phyloP scores from a whole-genome alignment of 257 asterid species.

The Solanum rostratum region DNA sequence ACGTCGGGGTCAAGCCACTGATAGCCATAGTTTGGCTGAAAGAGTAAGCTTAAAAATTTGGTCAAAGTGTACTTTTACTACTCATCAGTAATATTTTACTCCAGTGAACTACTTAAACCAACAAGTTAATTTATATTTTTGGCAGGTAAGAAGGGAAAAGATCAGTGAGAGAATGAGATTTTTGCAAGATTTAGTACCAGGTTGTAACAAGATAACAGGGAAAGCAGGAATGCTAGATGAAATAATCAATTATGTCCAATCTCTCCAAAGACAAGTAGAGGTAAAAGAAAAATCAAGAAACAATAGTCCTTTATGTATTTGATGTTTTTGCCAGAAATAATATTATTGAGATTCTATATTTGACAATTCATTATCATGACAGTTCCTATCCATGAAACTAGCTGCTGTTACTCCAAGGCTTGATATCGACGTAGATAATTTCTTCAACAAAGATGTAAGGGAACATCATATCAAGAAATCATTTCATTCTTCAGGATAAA shows the following conservation, averaged over 20 bases:
- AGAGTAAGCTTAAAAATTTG: slow-evolving; percentile 40
- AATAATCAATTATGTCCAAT: slow-evolving; percentile 86
- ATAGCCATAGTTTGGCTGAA: slow-evolving; percentile 96
- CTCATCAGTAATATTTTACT: background rate
- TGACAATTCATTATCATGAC: slow-evolving; percentile 10
- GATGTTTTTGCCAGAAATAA: background rate
- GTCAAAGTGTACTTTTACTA: background rate
- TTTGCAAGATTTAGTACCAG: slow-evolving; percentile 86
- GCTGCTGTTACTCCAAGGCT: slow-evolving; percentile 59
- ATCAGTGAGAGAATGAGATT: slow-evolving; percentile 89
- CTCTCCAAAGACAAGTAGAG: slow-evolving; percentile 97
- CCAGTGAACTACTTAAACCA: background rate
- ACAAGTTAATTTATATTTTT: background rate
- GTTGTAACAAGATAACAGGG: slow-evolving; percentile 83
- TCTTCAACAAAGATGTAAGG: slow-evolving; percentile 55
- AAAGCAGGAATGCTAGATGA: slow-evolving; percentile 96
- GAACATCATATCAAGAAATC: background rate
- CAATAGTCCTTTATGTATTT: background rate
- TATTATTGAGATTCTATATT: background rate
- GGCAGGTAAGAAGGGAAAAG: slow-evolving; percentile 84
- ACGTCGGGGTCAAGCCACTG: slow-evolving; percentile 96
- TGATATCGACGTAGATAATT: slow-evolving; percentile 47
- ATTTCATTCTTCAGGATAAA: background rate
- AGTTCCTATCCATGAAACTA: slow-evolving; percentile 90
- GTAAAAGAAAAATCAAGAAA: slow-evolving; percentile 10